Base-by-base conservation (phyloP, 1,139 yeast genomes). In the Suhomyces terraborum region DNA sequence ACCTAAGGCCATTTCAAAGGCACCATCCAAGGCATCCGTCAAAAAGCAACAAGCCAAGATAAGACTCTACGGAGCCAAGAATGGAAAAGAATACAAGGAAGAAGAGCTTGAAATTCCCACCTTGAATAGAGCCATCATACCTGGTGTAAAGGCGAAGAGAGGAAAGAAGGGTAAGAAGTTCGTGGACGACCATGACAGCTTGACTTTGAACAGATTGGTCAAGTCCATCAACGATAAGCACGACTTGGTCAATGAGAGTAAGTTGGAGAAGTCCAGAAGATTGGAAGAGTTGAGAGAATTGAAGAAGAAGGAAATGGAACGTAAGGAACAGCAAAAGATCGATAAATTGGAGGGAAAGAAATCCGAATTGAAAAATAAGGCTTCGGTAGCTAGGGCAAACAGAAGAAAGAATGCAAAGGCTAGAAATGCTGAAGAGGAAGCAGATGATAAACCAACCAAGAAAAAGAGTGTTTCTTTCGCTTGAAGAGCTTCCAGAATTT, bases 81-180 rank as follows among this genome's bases (percentile, higher is more conserved):
- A 80, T 56, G 79, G 79, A 32, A 78, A 77, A 51, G 80, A 74
- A 38, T 88, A 84, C 59, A 72, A 80, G 20, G 97, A 89, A 54
- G 82, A 81, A 45, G 95, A 88, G 55, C 71, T 91, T 33, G 79
- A 83, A 31, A 69, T 89, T 35, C 97, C 97, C 26, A 72, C 75
- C 20, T 74, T 91, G 54, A 93, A 93, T 61, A 83, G 77, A 53
- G 88, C 97, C 8, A 75, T 91, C 31, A 78, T 80, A 36, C 96
- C 98, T 0, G 97, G 96, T 34, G 88, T 87, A 8, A 82, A 85
- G 53, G 74, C 73, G 36, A 78, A 78, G 53, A 75, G 75, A 47
- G 97, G 97, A 40, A 93, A 91, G 65, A 93, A 91, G 67, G 98
- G 98, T 39, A 93, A 93, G 70, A 84, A 84, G 55, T 89, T 91